These are phyloP conservation scores for Spizellomyces punctatus DNA, from an alignment of 192 early-diverging fungal species.

Conservation along the genomic window DNA sequence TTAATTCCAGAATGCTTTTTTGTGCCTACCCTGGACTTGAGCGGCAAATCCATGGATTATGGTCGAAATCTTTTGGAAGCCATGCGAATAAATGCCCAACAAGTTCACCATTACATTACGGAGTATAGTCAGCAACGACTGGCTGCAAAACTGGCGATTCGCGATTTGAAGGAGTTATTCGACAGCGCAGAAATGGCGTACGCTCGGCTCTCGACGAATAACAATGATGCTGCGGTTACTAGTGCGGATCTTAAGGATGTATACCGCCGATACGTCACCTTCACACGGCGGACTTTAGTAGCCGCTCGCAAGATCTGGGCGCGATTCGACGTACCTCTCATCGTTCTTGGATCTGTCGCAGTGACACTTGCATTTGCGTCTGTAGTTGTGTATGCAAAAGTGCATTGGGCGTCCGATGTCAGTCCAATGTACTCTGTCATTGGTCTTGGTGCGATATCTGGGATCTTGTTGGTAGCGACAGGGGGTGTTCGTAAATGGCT, in stretches of 20 bases:
- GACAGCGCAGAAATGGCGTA: slow-evolving; percentile 33
- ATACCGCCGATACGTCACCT: slow-evolving; percentile 49
- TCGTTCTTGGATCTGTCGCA: slow-evolving; percentile 70
- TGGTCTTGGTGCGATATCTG: slow-evolving; percentile 17
- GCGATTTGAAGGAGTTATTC: slow-evolving; percentile 42
- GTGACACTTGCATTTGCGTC: slow-evolving; percentile 43
- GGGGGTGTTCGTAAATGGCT: not conserved
- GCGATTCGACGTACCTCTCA: slow-evolving; percentile 82
- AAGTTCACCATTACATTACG: slow-evolving; percentile 65
- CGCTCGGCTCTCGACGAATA: not conserved
- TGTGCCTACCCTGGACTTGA: not conserved
- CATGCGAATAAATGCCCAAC: slow-evolving; percentile 64
- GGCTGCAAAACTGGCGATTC: slow-evolving; percentile 56
- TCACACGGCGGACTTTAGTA: slow-evolving; percentile 65
- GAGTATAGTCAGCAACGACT: slow-evolving; percentile 59
- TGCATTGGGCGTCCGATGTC: slow-evolving; percentile 8
- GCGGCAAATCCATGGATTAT: not conserved
- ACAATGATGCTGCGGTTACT: not conserved
- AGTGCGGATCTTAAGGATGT: slow-evolving; percentile 13
- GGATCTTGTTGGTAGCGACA: not conserved
- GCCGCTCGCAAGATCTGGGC: slow-evolving; percentile 87
- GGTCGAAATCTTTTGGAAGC: slow-evolving; percentile 53
- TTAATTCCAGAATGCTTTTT: slow-evolving; percentile 86
- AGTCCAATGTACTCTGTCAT: not conserved
- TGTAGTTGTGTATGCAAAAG: slow-evolving; percentile 14